phyloP scores from a whole-genome alignment of 352 stramenopile species.

The Phytophthora palmivora region DNA sequence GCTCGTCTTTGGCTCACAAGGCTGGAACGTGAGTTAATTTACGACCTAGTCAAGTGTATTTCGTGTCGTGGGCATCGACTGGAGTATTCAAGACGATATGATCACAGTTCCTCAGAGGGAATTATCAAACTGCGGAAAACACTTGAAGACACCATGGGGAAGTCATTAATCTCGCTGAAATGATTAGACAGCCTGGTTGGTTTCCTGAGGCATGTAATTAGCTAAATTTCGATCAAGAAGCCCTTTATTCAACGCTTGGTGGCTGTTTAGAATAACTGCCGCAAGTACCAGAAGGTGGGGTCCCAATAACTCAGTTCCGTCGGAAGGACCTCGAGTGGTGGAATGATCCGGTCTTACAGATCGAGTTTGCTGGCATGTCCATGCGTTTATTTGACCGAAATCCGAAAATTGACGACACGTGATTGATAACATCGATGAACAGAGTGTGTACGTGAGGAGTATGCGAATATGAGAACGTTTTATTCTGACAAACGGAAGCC shows the following conservation, averaged over 20 bases:
- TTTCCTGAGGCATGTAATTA: constrained; percentile 7
- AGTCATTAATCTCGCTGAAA: no score
- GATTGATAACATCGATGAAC: no score
- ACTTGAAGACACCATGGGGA: neutral
- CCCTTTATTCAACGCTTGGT: constrained; percentile 12
- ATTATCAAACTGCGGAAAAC: neutral
- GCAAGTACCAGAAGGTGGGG: neutral
- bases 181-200: constrained; percentile 3
- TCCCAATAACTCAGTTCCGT: no score
- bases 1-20: constrained; percentile 15
- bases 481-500: no score
- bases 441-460: no score
- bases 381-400: no score
- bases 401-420: no score
- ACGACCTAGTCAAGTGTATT: constrained; percentile 2
- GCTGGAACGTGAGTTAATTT: constrained; percentile 13
- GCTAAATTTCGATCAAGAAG: constrained; percentile 9
- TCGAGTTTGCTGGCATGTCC: no score
- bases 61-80: constrained; percentile 11
- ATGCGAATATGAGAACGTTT: no score
- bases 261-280: neutral
- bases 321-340: no score
- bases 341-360: no score
- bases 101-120: constrained; percentile 13
- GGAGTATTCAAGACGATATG: constrained; percentile 2